Evolutionary conservation across 2,329 filamentous ascomycete species (phyloP), one percentile per base, ranked within the genome.

Genomic region (Sporothrix humicola): DNA sequence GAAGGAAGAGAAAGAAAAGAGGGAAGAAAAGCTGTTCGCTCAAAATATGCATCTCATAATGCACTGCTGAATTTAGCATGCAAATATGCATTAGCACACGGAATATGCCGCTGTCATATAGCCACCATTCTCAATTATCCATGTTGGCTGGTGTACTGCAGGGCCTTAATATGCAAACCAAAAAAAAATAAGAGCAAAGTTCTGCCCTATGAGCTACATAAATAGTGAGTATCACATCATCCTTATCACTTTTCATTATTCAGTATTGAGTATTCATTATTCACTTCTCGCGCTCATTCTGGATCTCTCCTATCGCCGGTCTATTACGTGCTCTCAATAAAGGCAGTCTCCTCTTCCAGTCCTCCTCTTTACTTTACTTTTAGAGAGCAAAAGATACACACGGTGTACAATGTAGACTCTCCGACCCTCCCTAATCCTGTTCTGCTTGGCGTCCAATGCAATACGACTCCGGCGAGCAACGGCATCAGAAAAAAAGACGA

Each of bases 401-500:
- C 23, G 23, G 23, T 26, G 23, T 26, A 26, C 23, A 26, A 26
- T 37, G 31, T 6, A 37, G 31, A 37, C 17, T 17, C 7, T 42
- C n/a, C 17, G 31, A n/a, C 52, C 20, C 52, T n/a, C 48, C 48
- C 26, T 3, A 13, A 42, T 65, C n/a, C 48, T 48, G 3, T 42
- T 58, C 48, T 42, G 48, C 52, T 46, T 50, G 20, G 56, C 56
- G 20, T 20, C 61, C 44, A 61, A 71, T 71, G 56, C 69, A 50
- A 61, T 71, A 20, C 69, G 7, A 61, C 69, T n/a, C 54, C 37
- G 23, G 42, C 50, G 44, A 37, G 4, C 31, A 37, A 37, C 31
- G 7, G 31, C 31, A 37, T 37, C 31, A 5, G 31, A 37, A 37
- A 37, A 37, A 37, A 37, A 37, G 31, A 37, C 31, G 31, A 37